A percentile compares a stretch with the other conserved stretches of the same genome.
Conservation (phyloP, 805 yeast species). For the Candida awuae region DNA sequence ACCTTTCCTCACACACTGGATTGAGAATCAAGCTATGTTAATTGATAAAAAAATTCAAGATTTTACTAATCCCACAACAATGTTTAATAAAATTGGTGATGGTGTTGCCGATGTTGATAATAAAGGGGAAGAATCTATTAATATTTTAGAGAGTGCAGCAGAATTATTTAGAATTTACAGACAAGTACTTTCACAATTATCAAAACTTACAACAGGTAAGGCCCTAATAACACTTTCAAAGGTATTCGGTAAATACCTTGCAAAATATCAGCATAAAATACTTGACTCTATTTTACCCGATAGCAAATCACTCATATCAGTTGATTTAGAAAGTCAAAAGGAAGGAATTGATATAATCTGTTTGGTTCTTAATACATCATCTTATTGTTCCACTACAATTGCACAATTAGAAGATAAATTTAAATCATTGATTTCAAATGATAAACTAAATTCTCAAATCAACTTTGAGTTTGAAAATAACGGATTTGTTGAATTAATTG, state of each 20-base stretch:
- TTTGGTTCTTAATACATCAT: constrained; percentile 77
- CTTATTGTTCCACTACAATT: constrained; percentile 74
- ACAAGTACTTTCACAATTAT: constrained; percentile 60
- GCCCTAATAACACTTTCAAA: constrained; percentile 43
- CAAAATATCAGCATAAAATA: constrained; percentile 47
- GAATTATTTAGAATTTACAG: constrained; percentile 78
- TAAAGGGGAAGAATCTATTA: constrained; percentile 22
- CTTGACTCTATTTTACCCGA: constrained; percentile 43
- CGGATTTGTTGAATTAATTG: constrained; percentile 49
- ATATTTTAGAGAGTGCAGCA: constrained; percentile 78
- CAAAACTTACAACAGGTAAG: constrained; percentile 47
- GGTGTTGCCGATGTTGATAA: constrained; percentile 18
- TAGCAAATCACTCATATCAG: constrained; percentile 22
- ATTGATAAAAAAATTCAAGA: constrained; percentile 56
- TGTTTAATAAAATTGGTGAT: constrained; percentile 35
- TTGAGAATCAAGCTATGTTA: constrained; percentile 67
- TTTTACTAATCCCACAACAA: constrained; percentile 50
- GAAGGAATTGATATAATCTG: constrained; percentile 65
- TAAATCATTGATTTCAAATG: constrained; percentile 32
- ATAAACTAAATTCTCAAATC: constrained; percentile 33
- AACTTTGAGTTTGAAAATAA: constrained; percentile 51
- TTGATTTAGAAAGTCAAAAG: constrained; percentile 32
- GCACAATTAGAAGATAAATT: constrained; percentile 64
- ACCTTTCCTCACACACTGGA: constrained; percentile 81
- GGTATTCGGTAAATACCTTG: constrained; percentile 59